Conservation (phyloP, 345 rosid genomes). For the Eucalyptus paniculata region DNA sequence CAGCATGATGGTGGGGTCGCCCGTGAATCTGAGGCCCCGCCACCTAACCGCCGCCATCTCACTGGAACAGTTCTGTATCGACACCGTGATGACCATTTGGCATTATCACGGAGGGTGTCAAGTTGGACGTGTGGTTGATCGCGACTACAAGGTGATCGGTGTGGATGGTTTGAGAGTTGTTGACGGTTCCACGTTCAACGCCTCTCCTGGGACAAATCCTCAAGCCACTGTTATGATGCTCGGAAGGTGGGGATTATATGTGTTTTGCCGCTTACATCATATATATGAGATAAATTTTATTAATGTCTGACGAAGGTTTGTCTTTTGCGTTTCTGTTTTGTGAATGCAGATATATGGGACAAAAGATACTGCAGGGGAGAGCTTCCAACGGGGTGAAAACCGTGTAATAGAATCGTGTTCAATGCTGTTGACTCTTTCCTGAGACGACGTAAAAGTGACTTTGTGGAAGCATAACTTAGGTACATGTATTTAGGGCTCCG, state of each 20-base stretch:
- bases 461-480: background rate
- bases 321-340: background rate
- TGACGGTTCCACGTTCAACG: constrained; percentile 21
- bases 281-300: no score
- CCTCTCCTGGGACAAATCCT: constrained; percentile 29
- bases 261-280: background rate
- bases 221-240: constrained; percentile 46
- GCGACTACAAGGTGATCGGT: constrained; percentile 12
- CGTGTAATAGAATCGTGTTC: background rate
- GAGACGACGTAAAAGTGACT: background rate
- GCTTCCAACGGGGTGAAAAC: background rate
- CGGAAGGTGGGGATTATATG: constrained; percentile 12
- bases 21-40: constrained; percentile 50
- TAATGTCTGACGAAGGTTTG: background rate
- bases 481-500: background rate
- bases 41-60: constrained; percentile 15
- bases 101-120: constrained; percentile 39
- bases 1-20: constrained; percentile 17
- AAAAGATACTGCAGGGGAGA: constrained; percentile 10
- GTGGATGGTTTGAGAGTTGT: constrained; percentile 15
- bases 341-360: constrained; percentile 26
- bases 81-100: constrained; percentile 34
- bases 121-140: constrained; percentile 18
- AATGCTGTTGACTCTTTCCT: background rate
- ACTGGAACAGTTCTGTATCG: constrained; percentile 38